Evolutionary conservation across 257 asterid species (phyloP), one percentile per base, ranked within the genome.

Genomic region (Schizonepeta tenuifolia): DNA sequence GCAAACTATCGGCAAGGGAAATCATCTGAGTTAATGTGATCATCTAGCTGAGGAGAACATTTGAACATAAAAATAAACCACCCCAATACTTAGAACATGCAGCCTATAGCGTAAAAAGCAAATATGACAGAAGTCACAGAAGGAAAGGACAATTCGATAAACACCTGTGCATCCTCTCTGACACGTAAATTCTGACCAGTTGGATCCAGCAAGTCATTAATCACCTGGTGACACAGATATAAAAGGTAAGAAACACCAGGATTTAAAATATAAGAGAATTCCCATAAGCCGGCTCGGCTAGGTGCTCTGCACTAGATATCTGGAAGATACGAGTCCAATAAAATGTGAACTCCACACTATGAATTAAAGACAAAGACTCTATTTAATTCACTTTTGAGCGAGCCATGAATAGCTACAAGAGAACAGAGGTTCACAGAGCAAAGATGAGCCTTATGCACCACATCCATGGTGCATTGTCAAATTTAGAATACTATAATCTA

Each of bases 161-260:
- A 76, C 67, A 95, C 99, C 99, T 95, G 99, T 13, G 90, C 86
- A 81, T 95, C 99, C 82, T 95, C 99, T 83, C 99, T 87, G 74
- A 95, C 89, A 44, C 98, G 98, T 83, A 95, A 84, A 84, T 95
- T 90, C 75, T 95, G 99, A 65, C 97, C 98, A 67, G 96, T 90
- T 58, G 99, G 99, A 81, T 95, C 97, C 84, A 95, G 91, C 86
- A 95, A 84, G 83, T 92, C 99, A 78, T 95, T 95, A 49, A 95
- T 88, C 84, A 95, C 96, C 99, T 95, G 88, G 72, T 47, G 81
- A 71, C 36, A 47, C 50, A 59, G 62, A 72, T 38, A 67, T 28
- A 38, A 65, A 70, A 75, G 26, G 65, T 43, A 59, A 51, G 14
- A n/a, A 55, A 35, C 21, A 24, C 20, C 12, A n/a, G 69, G 75